phyloP scores from a whole-genome alignment of 2,329 filamentous ascomycete genomes.

The Trichoderma arundinaceum region DNA sequence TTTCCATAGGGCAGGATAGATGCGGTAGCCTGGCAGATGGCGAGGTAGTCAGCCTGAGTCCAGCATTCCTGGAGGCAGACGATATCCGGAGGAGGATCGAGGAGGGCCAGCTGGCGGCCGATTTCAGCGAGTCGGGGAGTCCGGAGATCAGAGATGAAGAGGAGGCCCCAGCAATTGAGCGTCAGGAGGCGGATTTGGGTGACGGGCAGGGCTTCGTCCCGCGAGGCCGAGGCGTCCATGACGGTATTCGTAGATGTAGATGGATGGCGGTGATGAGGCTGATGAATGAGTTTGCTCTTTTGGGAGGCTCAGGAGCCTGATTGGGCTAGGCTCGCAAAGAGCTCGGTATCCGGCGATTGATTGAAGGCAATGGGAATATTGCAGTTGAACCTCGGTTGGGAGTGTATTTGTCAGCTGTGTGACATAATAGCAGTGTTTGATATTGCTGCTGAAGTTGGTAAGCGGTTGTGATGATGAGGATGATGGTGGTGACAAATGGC shows the following conservation, averaged over 20 bases:
- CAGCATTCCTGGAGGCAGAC: slow-evolving; percentile 96
- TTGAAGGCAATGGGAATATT: too few relatives aligned
- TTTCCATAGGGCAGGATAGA: slow-evolving; percentile 85
- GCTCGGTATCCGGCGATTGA: too few relatives aligned
- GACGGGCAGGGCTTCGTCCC: slow-evolving; percentile 18
- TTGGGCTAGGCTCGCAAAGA: too few relatives aligned
- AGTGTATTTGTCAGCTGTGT: too few relatives aligned
- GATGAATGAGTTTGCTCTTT: background rate
- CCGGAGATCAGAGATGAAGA: slow-evolving; percentile 80
- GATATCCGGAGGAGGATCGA: slow-evolving; percentile 75
- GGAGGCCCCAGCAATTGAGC: slow-evolving; percentile 97
- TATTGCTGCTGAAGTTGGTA: too few relatives aligned
- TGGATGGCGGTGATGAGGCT: background rate
- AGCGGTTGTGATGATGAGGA: too few relatives aligned
- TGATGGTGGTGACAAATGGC: too few relatives aligned
- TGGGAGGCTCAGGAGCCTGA: too few relatives aligned
- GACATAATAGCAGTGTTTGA: too few relatives aligned
- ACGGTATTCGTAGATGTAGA: background rate
- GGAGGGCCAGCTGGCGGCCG: slow-evolving; percentile 74
- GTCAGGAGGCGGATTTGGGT: slow-evolving; percentile 78
- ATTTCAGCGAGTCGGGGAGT: slow-evolving; percentile 81
- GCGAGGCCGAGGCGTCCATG: slow-evolving; percentile 34
- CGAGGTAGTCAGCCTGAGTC: slow-evolving; percentile 81
- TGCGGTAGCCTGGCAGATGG: slow-evolving; percentile 74
- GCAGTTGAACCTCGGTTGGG: too few relatives aligned